Conservation (phyloP, 176 grass and related monocot genomes). For the Juncus inflexus region DNA sequence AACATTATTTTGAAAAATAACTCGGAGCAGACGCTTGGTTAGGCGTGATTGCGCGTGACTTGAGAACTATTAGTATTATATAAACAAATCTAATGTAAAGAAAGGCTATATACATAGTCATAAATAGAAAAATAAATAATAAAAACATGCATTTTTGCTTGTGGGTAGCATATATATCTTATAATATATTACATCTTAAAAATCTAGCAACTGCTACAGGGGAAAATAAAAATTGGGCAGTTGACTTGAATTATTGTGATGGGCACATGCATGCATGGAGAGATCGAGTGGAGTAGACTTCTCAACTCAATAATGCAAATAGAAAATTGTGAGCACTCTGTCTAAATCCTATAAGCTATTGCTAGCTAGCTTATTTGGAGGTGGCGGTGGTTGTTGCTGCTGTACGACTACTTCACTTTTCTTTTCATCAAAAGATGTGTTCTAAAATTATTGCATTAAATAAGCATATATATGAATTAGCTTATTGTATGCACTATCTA, state of each 20-base stretch:
- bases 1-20: too few species aligned
- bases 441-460: too few species aligned
- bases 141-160: too few species aligned
- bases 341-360: background rate
- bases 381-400: background rate
- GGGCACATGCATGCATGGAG: slow-evolving; percentile 12
- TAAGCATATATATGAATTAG: too few species aligned
- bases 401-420: background rate
- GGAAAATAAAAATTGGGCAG: slow-evolving; percentile 1
- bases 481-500: too few species aligned
- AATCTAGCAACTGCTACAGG: background rate
- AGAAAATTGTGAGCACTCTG: slow-evolving; percentile 10
- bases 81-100: slow-evolving; percentile 1
- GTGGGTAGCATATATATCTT: background rate
- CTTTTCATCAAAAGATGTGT: too few species aligned
- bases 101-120: background rate
- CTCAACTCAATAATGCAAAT: slow-evolving; percentile 30
- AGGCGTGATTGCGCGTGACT: too few species aligned
- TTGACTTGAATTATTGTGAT: slow-evolving; percentile 15
- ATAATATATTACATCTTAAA: slow-evolving; percentile 8
- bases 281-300: slow-evolving; percentile 13
- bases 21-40: too few species aligned
- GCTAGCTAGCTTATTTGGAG: background rate
- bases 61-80: too few species aligned
- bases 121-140: too few species aligned